Conservation (phyloP, 768 basidiomycete genomes). For the Mycena amicta region DNA sequence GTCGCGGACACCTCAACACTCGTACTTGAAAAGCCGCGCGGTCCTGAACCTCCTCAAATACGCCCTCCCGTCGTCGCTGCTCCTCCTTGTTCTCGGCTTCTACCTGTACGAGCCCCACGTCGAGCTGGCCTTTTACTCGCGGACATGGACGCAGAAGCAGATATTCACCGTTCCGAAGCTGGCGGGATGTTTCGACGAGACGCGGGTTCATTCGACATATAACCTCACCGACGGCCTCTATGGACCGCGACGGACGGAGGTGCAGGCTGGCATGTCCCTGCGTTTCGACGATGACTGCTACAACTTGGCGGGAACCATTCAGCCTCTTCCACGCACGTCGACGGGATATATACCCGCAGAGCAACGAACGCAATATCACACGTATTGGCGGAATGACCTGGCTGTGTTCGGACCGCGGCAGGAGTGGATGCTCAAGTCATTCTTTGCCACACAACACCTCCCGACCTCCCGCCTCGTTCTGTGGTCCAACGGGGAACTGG, state of each 20-base stretch:
- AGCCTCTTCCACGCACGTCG: constrained; percentile 27
- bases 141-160: constrained; percentile 73
- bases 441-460: constrained; percentile 88
- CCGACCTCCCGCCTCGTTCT: constrained; percentile 67
- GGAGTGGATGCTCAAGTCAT: constrained; percentile 89
- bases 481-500: constrained; percentile 89
- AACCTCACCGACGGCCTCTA: constrained; percentile 67
- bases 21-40: constrained; percentile 38
- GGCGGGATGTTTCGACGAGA: constrained; percentile 72
- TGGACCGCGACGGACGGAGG: constrained; percentile 63
- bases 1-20: constrained; percentile 29
- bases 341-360: constrained; percentile 33
- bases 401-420: constrained; percentile 80
- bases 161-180: constrained; percentile 68
- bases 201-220: constrained; percentile 64
- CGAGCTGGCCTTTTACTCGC: constrained; percentile 78
- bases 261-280: constrained; percentile 82
- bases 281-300: constrained; percentile 88
- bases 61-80: constrained; percentile 37
- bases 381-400: constrained; percentile 93
- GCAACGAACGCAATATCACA: constrained; percentile 73
- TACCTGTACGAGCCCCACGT: constrained; percentile 82
- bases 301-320: constrained; percentile 86
- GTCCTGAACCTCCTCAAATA: constrained; percentile 46
- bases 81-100: constrained; percentile 49